phyloP scores from a whole-genome alignment of 768 basidiomycete genomes.

The Amanita jacksonii region DNA sequence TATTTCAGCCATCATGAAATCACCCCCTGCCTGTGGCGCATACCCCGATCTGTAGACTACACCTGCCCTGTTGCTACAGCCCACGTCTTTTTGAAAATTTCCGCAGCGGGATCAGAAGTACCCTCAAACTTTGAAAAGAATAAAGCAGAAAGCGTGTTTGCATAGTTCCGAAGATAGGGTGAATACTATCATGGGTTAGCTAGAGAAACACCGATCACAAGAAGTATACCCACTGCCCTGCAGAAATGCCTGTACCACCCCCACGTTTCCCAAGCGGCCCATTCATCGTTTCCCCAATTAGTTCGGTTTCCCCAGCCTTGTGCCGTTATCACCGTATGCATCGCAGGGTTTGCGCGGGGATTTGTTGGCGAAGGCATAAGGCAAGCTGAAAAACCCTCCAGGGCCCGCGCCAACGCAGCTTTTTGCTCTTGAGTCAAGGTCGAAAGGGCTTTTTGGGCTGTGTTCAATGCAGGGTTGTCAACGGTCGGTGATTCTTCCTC shows the following conservation, averaged over 20 bases:
- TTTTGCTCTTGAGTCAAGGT: conserved; percentile 73
- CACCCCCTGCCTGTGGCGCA: too few species aligned
- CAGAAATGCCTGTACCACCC: conserved; percentile 90
- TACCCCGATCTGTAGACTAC: conserved; percentile 6
- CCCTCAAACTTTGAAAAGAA: conserved; percentile 59
- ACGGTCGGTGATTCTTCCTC: conserved; percentile 30
- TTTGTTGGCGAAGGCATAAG: conserved; percentile 38
- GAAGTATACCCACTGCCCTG: conserved; percentile 46
- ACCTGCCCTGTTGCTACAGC: conserved; percentile 56
- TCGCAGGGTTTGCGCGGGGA: conserved; percentile 37
- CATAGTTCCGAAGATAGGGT: conserved; percentile 68
- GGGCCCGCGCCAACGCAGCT: conserved; percentile 55
- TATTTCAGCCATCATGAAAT: too few species aligned
- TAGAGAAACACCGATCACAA: not conserved
- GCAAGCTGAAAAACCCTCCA: conserved; percentile 67
- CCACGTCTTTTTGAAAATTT: conserved; percentile 59
- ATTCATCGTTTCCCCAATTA: conserved; percentile 64
- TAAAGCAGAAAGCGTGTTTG: conserved; percentile 58
- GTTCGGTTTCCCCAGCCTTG: conserved; percentile 62
- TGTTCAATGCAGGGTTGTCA: conserved; percentile 61
- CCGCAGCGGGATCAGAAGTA: conserved; percentile 44
- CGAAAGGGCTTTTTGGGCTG: conserved; percentile 65
- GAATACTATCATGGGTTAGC: conserved; percentile 45
- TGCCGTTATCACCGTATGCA: conserved; percentile 50
- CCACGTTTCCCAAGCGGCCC: conserved; percentile 84